phyloP scores from a whole-genome alignment of 495 filamentous ascomycete species.

The Wilcoxina mikolae region DNA sequence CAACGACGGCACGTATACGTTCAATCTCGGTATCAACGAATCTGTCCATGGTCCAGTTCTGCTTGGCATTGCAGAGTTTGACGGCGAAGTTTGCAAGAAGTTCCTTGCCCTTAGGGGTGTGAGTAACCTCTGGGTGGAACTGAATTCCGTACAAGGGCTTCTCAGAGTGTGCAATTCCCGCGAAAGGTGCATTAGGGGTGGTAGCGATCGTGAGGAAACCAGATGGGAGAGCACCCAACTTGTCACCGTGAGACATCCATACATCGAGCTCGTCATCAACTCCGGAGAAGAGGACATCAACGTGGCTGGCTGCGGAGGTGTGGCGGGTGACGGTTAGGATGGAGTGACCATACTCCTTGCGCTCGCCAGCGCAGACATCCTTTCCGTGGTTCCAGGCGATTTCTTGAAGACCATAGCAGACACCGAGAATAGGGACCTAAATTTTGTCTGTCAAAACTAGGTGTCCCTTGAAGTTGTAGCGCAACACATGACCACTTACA shows the following conservation, averaged over 20 bases:
- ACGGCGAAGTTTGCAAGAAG: conserved; percentile 70
- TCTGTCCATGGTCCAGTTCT: conserved; percentile 68
- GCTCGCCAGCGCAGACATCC: conserved; percentile 59
- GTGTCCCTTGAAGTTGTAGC: not conserved
- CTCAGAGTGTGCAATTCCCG: conserved; percentile 60
- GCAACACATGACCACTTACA: conserved; percentile 26
- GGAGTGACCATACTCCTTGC: conserved; percentile 60
- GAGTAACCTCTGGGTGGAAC: conserved; percentile 76
- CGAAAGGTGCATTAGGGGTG: conserved; percentile 60
- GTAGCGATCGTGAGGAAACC: conserved; percentile 58
- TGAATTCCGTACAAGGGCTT: conserved; percentile 65
- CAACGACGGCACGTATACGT: conserved; percentile 62
- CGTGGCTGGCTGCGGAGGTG: conserved; percentile 38
- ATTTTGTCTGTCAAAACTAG: not conserved
- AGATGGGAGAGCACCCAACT: conserved; percentile 55
- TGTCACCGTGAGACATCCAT: conserved; percentile 84
- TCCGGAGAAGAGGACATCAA: conserved; percentile 57
- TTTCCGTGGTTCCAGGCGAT: conserved; percentile 59
- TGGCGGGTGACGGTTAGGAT: conserved; percentile 39
- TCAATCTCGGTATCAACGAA: conserved; percentile 67
- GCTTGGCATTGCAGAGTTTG: conserved; percentile 55
- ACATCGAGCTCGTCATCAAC: conserved; percentile 51
- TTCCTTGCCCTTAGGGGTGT: conserved; percentile 47
- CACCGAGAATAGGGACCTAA: conserved; percentile 53
- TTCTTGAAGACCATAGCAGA: conserved; percentile 72